Base-by-base conservation (phyloP, 768 basidiomycete species). In the Trametes sanguinea region DNA sequence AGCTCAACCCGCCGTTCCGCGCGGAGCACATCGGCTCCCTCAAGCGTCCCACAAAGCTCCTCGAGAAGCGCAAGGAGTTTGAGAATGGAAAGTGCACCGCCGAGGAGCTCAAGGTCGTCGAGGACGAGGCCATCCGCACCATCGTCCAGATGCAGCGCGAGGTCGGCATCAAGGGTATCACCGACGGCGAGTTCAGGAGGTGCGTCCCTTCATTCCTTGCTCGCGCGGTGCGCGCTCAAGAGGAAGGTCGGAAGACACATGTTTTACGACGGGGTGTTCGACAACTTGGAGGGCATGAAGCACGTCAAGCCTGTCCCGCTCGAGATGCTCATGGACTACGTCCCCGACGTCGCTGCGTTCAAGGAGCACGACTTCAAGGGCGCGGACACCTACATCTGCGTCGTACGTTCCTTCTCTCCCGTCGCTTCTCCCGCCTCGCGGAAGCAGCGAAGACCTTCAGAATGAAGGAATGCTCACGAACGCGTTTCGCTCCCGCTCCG, bases 251-350 rank as follows among this genome's bases (percentile, higher is more conserved):
- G 11, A 37, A 86, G 86, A 65, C 76, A 76, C 47, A 75, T 80
- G 73, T 88, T 85, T 71, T 87, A 78, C 57, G 84, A 88, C 48
- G 87, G 87, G 17, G 84, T 88, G 33, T 87, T 87, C 70, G 81
- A 88, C 67, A 85, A 81, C 55, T 72, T 90, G 43, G 82, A 85
- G 52, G 87, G 87, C 51, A 87, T 88, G 83, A 77, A 76, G 52
- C 75, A 72, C 61, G 74, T 85, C 54, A 54, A 58, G 50, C 80
- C 81, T 6, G 57, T 55, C 2, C 50, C 47, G 10, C 45, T n/a
- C 27, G 33, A 44, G 30, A 63, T 62, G 46, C 35, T 57, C 54
- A 54, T 73, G 73, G 66, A 69, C 56, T 76, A 76, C 47, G 74
- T 76, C 22, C 76, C 76, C 14, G 76, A 76, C 54, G 61, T 73